phyloP scores from a whole-genome alignment of 164 flowering plant genomes.

The Aristolochia californica region DNA sequence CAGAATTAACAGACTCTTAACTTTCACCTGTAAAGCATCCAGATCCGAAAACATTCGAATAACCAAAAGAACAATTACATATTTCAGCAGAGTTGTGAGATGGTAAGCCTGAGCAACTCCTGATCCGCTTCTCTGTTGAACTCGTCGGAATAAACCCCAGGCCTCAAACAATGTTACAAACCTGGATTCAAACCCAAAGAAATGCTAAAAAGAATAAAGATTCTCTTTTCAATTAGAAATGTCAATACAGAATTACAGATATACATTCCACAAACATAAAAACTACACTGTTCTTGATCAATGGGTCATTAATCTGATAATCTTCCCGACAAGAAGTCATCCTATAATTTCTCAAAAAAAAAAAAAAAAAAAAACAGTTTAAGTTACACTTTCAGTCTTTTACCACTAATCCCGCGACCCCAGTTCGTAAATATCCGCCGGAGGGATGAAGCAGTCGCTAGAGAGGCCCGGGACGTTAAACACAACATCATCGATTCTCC shows the following conservation, averaged over 20 bases:
- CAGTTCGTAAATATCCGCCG: conserved; percentile 46
- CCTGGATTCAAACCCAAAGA: neutral
- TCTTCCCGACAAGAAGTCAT: neutral
- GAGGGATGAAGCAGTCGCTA: conserved; percentile 66
- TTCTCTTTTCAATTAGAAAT: neutral
- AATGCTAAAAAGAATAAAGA: neutral
- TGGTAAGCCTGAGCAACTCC: too few species aligned
- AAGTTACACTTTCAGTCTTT: neutral
- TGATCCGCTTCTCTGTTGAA: too few species aligned
- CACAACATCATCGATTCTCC: conserved; percentile 74
- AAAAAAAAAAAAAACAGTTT: neutral
- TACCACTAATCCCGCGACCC: neutral
- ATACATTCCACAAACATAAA: neutral
- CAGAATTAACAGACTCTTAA: too few species aligned
- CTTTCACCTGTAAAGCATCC: too few species aligned
- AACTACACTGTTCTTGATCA: neutral
- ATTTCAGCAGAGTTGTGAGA: too few species aligned
- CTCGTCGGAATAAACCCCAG: too few species aligned
- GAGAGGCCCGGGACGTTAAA: conserved; percentile 78
- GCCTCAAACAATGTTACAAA: too few species aligned
- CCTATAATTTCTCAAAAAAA: neutral
- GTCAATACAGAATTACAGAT: neutral
- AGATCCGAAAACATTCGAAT: too few species aligned
- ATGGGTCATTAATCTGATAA: conserved; percentile 1
- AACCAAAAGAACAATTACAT: too few species aligned